These are phyloP conservation scores for Singerocomus inundabilis DNA, from an alignment of 1,284 basidiomycete species.

Conservation along the genomic window DNA sequence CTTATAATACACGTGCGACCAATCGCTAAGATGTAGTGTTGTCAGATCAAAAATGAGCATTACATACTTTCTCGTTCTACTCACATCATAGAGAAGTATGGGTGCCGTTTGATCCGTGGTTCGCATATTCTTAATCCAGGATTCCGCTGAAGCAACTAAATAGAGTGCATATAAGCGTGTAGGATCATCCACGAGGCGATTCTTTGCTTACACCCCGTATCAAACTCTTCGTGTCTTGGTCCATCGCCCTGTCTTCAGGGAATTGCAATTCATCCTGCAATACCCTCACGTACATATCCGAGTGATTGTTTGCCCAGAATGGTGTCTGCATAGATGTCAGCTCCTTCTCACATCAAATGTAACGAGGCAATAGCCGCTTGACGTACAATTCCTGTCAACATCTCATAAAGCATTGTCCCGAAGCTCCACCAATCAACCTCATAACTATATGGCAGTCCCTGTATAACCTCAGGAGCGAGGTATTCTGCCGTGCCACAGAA, in stretches of 20 bases:
- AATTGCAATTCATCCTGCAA: slow-evolving; percentile 87
- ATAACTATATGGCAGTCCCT: slow-evolving; percentile 87
- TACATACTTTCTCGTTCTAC: slow-evolving; percentile 32
- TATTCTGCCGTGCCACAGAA: slow-evolving; percentile 95
- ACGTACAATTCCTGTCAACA: slow-evolving; percentile 86
- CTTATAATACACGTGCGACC: slow-evolving; percentile 92
- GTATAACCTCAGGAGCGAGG: slow-evolving; percentile 91
- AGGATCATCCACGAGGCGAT: slow-evolving; percentile 1
- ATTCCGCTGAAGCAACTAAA: slow-evolving; percentile 85
- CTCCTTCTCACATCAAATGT: slow-evolving; percentile 12
- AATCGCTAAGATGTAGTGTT: slow-evolving; percentile 58
- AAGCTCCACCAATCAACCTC: slow-evolving; percentile 99
- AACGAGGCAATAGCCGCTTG: slow-evolving; percentile 4
- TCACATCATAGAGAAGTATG: slow-evolving; percentile 95
- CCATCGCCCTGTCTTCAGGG: slow-evolving; percentile 86
- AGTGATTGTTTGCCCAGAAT: slow-evolving; percentile 91
- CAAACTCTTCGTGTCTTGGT: slow-evolving; percentile 92
- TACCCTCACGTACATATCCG: slow-evolving; percentile 92
- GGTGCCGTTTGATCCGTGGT: slow-evolving; percentile 89
- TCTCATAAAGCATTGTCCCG: slow-evolving; percentile 96
- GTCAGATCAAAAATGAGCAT: slow-evolving; percentile 11
- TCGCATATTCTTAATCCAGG: slow-evolving; percentile 89
- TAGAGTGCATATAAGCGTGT: slow-evolving; percentile 18
- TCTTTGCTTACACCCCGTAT: slow-evolving; percentile 78
- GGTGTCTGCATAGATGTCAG: slow-evolving; percentile 64